Percentiles rank a stretch among this genome's conserved stretches.
These are phyloP conservation scores for Penicillium crustosum DNA, from an alignment of 2,329 filamentous ascomycete species.

Conservation along the genomic window DNA sequence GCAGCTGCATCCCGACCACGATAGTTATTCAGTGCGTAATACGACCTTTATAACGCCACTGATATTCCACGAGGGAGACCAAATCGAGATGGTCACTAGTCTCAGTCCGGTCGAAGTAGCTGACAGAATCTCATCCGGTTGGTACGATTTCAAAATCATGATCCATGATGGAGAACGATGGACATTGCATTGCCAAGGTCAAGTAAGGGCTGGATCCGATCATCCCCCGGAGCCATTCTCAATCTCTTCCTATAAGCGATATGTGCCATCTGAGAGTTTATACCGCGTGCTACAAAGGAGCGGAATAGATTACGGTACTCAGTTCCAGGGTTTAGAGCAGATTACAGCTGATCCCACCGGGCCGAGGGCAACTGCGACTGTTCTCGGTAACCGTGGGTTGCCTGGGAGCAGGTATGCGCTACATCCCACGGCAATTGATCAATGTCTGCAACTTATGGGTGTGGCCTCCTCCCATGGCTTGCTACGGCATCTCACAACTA, in stretches of 20 bases:
- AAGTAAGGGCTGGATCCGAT: slow-evolving; percentile 1
- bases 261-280: neutral
- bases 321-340: slow-evolving; percentile 2
- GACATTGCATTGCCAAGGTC: slow-evolving; percentile 4
- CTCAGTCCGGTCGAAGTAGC: slow-evolving; percentile 3
- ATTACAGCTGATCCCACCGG: slow-evolving; percentile 5
- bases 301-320: slow-evolving; percentile 5
- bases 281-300: neutral
- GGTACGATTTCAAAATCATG: slow-evolving; percentile 2
- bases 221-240: neutral
- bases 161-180: slow-evolving; percentile 1
- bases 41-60: slow-evolving; percentile 15
- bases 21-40: slow-evolving; percentile 14
- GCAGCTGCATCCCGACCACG: slow-evolving; percentile 9
- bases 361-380: neutral
- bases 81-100: neutral
- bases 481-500: neutral
- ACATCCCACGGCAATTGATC: slow-evolving; percentile 16
- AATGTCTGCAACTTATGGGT: slow-evolving; percentile 15
- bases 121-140: slow-evolving; percentile 1
- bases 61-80: slow-evolving; percentile 7
- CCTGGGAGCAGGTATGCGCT: slow-evolving; percentile 6
- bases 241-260: neutral
- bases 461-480: slow-evolving; percentile 10
- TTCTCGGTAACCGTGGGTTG: neutral